Conservation (phyloP, 805 yeast genomes). For the Candida michaelii region DNA sequence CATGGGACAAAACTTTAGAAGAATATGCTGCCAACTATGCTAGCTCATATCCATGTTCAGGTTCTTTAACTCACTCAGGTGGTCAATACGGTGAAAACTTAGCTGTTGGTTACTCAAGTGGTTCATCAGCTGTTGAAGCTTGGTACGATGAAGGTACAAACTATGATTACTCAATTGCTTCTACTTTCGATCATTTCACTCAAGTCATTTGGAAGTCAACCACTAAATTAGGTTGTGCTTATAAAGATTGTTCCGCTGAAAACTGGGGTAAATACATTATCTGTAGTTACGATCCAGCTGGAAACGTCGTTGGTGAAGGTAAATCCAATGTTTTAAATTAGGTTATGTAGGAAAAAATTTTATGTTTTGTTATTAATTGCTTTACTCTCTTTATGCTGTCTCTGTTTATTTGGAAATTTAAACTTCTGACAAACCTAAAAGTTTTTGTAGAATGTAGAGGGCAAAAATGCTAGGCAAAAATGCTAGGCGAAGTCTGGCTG, state of each 20-base stretch:
- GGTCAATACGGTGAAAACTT: constrained; percentile 43
- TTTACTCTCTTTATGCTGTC: too few relatives aligned
- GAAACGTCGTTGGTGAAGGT: constrained; percentile 57
- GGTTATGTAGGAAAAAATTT: not conserved
- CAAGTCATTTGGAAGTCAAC: constrained; percentile 74
- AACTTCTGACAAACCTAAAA: too few relatives aligned
- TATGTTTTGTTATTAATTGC: too few relatives aligned
- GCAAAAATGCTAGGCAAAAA: too few relatives aligned
- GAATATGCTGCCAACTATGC: constrained; percentile 52
- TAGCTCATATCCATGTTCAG: constrained; percentile 48
- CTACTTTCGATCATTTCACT: constrained; percentile 63
- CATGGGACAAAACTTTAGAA: constrained; percentile 57
- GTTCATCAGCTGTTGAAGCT: constrained; percentile 33
- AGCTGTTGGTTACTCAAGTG: constrained; percentile 35
- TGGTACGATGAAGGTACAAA: constrained; percentile 42
- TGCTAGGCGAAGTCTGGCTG: too few relatives aligned
- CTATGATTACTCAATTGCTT: constrained; percentile 31
- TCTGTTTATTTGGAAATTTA: too few relatives aligned
- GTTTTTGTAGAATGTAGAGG: too few relatives aligned
- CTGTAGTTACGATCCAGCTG: constrained; percentile 74
- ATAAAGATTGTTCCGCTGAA: constrained; percentile 52
- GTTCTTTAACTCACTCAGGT: constrained; percentile 36
- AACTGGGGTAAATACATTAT: constrained; percentile 59
- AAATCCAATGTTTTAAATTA: constrained; percentile 17
- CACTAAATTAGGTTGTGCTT: constrained; percentile 69